Base-by-base conservation (phyloP, 2,329 filamentous ascomycete genomes). In the Nemania bipapillata region DNA sequence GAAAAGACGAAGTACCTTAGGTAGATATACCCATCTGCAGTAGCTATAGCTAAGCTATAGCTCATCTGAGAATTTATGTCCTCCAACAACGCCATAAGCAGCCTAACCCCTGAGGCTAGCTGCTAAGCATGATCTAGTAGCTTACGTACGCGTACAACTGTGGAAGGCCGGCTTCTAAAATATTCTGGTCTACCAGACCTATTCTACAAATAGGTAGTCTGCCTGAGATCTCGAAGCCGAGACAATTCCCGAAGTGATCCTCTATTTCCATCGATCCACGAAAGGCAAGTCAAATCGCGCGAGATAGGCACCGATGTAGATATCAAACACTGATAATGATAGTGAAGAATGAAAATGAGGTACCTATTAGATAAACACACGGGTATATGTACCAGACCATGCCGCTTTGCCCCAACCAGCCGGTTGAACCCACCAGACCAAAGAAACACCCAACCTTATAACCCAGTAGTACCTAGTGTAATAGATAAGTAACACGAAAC, bases 331-430 rank as follows among this genome's bases (percentile, higher is more conserved):
- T 5, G 7, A 5, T 20, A 28, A 50, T 1, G 22, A 50, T 26
- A 24, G 22, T 26, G 20, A 17, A 50, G 12, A 4, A 50, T 50
- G 24, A 50, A 50, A 28, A 50, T 45, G 17, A 45, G 20, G 3
- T 20, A 45, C 40, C 20, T 20, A 6, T n/a, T 45, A 32, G 9
- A 32, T 32, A 32, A 45, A 45, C 40, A 45, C 40, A 45, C 40
- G 63, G 63, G 63, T 65, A 65, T 65, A 60, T 45, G 20, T 32
- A 49, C 47, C 49, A 47, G 45, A 53, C 24, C 37, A 59, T 35
- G 24, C 20, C 3, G 22, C 37, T 47, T n/a, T 40, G 7, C 15
- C 26, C 42, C 17, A 45, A 11, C n/a, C 35, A 32, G 30, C 4
- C n/a, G n/a, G n/a, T n/a, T n/a, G n/a, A n/a, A n/a, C n/a, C 59